Percentiles rank a stretch among this genome's conserved stretches.
These are phyloP conservation scores for Cercospora nicotianae DNA, from an alignment of 2,329 filamentous ascomycete genomes.

Conservation along the genomic window DNA sequence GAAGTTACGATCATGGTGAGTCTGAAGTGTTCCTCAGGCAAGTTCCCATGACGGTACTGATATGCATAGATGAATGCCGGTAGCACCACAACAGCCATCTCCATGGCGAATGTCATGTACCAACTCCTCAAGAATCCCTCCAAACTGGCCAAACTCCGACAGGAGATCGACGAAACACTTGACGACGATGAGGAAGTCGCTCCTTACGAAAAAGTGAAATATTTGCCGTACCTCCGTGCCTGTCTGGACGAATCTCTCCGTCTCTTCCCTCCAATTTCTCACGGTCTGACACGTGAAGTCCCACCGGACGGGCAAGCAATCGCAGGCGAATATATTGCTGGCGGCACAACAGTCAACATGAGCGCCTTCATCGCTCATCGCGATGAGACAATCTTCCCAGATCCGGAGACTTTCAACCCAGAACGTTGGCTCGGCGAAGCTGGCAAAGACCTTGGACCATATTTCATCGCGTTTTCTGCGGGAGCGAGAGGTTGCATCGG, in stretches of 20 bases:
- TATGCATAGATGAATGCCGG: slow-evolving; percentile 52
- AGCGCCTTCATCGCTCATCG: slow-evolving; percentile 23
- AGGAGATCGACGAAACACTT: slow-evolving; percentile 35
- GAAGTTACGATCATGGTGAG: slow-evolving; percentile 53
- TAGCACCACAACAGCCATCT: slow-evolving; percentile 45
- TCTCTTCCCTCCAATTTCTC: slow-evolving; percentile 23
- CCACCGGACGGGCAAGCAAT: slow-evolving; percentile 25
- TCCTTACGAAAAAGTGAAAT: slow-evolving; percentile 27
- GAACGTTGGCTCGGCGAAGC: slow-evolving; percentile 29
- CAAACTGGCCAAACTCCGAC: slow-evolving; percentile 40
- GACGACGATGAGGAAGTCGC: slow-evolving; percentile 50
- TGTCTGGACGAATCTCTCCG: slow-evolving; percentile 25
- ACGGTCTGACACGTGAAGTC: slow-evolving; percentile 22
- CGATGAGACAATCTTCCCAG: slow-evolving; percentile 39
- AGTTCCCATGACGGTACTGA: too few relatives aligned
- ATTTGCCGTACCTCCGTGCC: slow-evolving; percentile 29
- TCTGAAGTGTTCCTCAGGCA: background rate
- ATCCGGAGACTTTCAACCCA: slow-evolving; percentile 22
- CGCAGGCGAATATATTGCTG: slow-evolving; percentile 19
- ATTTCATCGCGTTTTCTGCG: slow-evolving; percentile 37
- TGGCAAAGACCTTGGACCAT: slow-evolving; percentile 21
- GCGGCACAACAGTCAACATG: slow-evolving; percentile 24
- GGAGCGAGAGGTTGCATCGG: slow-evolving; percentile 42
- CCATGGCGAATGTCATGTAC: slow-evolving; percentile 44
- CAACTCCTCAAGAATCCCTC: slow-evolving; percentile 35